Evolutionary conservation across 2,329 filamentous ascomycete genomes (phyloP).

Genomic region (Hypoxylon sp.): DNA sequence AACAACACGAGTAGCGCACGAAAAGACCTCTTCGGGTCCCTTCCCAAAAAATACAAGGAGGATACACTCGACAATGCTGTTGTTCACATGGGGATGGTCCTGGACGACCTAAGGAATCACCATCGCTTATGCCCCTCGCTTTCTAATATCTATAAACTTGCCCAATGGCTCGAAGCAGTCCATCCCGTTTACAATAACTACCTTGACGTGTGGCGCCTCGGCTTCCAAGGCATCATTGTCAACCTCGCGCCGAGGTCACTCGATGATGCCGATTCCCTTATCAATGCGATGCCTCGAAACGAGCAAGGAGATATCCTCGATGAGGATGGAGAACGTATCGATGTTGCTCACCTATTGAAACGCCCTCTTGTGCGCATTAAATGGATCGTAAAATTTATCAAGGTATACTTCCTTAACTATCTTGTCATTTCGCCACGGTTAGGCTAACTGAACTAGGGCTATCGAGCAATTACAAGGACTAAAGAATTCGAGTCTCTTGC

Average conservation of each 20-base stretch:
- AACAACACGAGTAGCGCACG: conserved; percentile 76
- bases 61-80: conserved; percentile 85
- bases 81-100: conserved; percentile 90
- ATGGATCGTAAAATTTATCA: conserved; percentile 86
- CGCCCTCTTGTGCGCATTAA: conserved; percentile 90
- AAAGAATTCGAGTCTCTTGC: conserved; percentile 71
- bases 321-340: conserved; percentile 87
- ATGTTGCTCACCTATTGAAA: conserved; percentile 94
- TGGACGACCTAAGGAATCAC: conserved; percentile 85
- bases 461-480: conserved; percentile 68
- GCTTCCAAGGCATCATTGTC: conserved; percentile 94
- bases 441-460: conserved; percentile 66
- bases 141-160: conserved; percentile 77
- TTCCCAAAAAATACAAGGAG: conserved; percentile 65
- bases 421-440: conserved; percentile 14
- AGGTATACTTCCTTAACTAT: conserved; percentile 63
- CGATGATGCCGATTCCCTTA: conserved; percentile 73
- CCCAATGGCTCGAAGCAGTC: conserved; percentile 85
- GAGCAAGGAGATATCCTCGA: conserved; percentile 77
- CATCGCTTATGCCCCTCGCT: conserved; percentile 88
- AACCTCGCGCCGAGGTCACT: conserved; percentile 82
- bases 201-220: conserved; percentile 88
- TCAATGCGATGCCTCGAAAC: conserved; percentile 73
- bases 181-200: conserved; percentile 88
- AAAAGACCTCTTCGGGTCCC: conserved; percentile 76